phyloP scores from a whole-genome alignment of 768 basidiomycete genomes.

The Boletus bicolor region DNA sequence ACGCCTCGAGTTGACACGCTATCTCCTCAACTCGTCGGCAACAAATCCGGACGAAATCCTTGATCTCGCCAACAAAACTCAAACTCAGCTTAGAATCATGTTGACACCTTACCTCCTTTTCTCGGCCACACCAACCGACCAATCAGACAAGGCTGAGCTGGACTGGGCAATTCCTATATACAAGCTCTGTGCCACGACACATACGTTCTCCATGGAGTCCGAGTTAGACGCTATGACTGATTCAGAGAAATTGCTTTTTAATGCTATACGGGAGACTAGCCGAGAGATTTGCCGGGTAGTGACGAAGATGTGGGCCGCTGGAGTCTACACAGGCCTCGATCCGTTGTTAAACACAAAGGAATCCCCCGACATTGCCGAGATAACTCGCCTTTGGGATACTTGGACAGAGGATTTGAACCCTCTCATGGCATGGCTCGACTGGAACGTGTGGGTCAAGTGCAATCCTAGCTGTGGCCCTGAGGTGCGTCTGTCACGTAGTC shows the following conservation, averaged over 20 bases:
- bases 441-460: constrained; percentile 50
- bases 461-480: constrained; percentile 43
- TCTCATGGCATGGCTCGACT: constrained; percentile 52
- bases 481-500: constrained; percentile 29
- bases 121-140: constrained; percentile 4
- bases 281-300: constrained; percentile 46
- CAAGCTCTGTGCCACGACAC: constrained; percentile 27
- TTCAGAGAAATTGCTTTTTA: constrained; percentile 29
- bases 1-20: constrained; percentile 27
- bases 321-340: constrained; percentile 24
- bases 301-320: constrained; percentile 47
- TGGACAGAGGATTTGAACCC: constrained; percentile 37
- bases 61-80: constrained; percentile 10
- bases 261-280: constrained; percentile 32
- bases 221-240: constrained; percentile 18
- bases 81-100: constrained; percentile 27
- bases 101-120: constrained; percentile 29
- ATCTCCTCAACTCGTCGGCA: constrained; percentile 18
- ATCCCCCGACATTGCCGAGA: background rate
- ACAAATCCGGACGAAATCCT: background rate
- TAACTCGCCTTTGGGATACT: constrained; percentile 8
- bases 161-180: constrained; percentile 33
- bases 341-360: background rate
- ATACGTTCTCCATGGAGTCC: constrained; percentile 16
- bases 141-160: background rate